Evolutionary conservation across 2,329 filamentous ascomycete genomes (phyloP).

Genomic region (Ophiostoma piceae): DNA sequence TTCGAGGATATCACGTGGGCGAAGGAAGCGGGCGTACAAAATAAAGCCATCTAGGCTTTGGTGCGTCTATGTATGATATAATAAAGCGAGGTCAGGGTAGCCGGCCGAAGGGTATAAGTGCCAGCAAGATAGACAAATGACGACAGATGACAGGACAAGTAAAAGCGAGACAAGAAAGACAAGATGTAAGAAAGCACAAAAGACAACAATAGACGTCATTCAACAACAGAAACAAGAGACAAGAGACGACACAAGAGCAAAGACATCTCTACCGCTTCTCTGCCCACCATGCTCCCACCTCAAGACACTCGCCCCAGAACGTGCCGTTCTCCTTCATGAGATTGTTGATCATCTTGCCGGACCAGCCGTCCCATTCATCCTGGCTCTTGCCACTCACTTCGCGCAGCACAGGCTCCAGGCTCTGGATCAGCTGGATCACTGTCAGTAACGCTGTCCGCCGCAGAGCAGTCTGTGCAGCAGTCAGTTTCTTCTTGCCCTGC

Average conservation of each 20-base stretch:
- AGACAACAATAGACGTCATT: neutral
- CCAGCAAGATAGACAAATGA: neutral
- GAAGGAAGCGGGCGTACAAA: neutral
- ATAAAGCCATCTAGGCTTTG: neutral
- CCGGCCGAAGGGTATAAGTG: conserved; percentile 6
- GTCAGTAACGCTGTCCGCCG: conserved; percentile 75
- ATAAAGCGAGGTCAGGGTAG: neutral
- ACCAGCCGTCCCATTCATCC: conserved; percentile 90
- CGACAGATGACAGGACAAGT: neutral
- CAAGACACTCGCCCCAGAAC: conserved; percentile 78
- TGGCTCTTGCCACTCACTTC: conserved; percentile 80
- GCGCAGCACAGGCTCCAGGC: conserved; percentile 73
- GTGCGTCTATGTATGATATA: neutral
- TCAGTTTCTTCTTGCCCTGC: conserved; percentile 48
- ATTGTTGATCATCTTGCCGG: conserved; percentile 79
- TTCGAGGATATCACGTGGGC: neutral
- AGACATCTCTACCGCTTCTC: conserved; percentile 52
- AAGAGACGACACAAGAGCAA: neutral
- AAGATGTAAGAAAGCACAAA: neutral
- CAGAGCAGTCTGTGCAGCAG: conserved; percentile 64
- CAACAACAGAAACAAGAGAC: neutral
- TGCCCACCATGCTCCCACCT: conserved; percentile 81
- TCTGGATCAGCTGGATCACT: conserved; percentile 77
- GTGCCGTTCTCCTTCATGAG: conserved; percentile 73
- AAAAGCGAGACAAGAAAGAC: neutral